phyloP scores from a whole-genome alignment of 495 filamentous ascomycete genomes.

The Aspergillus asperescens region DNA sequence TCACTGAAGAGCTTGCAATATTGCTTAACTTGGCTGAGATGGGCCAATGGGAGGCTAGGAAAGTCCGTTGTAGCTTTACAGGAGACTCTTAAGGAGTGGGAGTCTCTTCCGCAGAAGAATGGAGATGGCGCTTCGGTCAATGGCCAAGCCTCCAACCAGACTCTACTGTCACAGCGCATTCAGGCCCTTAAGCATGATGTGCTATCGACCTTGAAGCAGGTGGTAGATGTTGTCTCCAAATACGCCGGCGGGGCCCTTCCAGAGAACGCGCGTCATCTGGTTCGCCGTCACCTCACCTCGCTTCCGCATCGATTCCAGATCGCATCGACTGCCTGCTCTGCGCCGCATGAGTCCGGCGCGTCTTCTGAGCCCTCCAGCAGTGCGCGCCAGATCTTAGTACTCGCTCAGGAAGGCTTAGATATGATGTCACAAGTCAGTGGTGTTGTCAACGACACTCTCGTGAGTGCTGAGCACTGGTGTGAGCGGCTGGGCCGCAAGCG shows the following conservation, averaged over 20 bases:
- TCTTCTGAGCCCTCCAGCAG: conserved; percentile 42
- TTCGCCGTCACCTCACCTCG: conserved; percentile 71
- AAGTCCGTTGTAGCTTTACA: conserved; percentile 64
- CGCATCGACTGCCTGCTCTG: conserved; percentile 39
- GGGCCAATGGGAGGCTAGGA: conserved; percentile 69
- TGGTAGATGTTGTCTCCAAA: conserved; percentile 71
- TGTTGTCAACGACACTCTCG: conserved; percentile 76
- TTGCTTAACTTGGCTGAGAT: conserved; percentile 68
- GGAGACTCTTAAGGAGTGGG: conserved; percentile 68
- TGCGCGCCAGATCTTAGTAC: conserved; percentile 67
- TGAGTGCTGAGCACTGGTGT: conserved; percentile 84
- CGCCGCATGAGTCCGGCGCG: conserved; percentile 33
- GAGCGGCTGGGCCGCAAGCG: conserved; percentile 60
- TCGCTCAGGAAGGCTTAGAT: conserved; percentile 82
- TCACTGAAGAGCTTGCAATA: conserved; percentile 70
- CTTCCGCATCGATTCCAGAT: conserved; percentile 71
- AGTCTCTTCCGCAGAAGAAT: conserved; percentile 36
- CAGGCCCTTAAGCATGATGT: conserved; percentile 66
- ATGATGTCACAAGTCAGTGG: conserved; percentile 82
- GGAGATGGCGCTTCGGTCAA: conserved; percentile 19
- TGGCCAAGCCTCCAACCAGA: conserved; percentile 30
- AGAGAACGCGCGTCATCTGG: conserved; percentile 71
- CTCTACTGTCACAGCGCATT: conserved; percentile 55
- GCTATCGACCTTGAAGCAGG: conserved; percentile 65
- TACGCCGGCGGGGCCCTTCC: conserved; percentile 82